Evolutionary conservation across 2,329 filamentous ascomycete species (phyloP).

Genomic region (Atkinsonella texensis): DNA sequence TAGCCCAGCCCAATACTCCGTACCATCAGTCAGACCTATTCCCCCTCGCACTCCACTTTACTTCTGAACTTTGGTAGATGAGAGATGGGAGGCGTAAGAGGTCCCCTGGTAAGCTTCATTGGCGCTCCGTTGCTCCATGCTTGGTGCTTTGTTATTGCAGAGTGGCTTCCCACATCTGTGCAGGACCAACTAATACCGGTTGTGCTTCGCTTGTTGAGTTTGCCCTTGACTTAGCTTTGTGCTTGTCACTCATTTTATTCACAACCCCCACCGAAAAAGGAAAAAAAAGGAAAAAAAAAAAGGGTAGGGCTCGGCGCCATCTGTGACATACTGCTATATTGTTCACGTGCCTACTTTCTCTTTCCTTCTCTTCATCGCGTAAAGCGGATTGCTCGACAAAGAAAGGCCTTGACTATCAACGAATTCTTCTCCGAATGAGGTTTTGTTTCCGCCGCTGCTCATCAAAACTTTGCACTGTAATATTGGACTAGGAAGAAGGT

Average conservation of each 20-base stretch:
- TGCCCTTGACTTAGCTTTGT: conserved; percentile 1
- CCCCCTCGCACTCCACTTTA: conserved; percentile 6
- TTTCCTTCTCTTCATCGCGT: neutral
- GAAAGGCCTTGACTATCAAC: neutral
- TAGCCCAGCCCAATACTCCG: neutral
- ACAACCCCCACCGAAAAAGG: neutral
- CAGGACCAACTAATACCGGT: neutral
- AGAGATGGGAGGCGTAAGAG: conserved; percentile 1
- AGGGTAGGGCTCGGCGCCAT: neutral
- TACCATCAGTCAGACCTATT: neutral
- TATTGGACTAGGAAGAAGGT: neutral
- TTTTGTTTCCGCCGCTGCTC: neutral
- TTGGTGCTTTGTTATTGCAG: neutral
- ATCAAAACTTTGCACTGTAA: neutral
- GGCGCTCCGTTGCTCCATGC: conserved; percentile 1
- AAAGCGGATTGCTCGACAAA: neutral
- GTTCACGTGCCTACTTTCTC: neutral
- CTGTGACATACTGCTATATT: neutral
- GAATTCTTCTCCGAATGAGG: neutral
- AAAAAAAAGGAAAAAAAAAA: too few relatives aligned
- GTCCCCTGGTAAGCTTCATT: conserved; percentile 5
- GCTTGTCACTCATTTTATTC: neutral
- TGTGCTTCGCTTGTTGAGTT: conserved; percentile 1
- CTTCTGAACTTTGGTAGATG: neutral
- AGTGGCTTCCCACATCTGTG: conserved; percentile 2